Evolutionary conservation across 1,284 basidiomycete genomes (phyloP).

Genomic region (Irpex sp.): DNA sequence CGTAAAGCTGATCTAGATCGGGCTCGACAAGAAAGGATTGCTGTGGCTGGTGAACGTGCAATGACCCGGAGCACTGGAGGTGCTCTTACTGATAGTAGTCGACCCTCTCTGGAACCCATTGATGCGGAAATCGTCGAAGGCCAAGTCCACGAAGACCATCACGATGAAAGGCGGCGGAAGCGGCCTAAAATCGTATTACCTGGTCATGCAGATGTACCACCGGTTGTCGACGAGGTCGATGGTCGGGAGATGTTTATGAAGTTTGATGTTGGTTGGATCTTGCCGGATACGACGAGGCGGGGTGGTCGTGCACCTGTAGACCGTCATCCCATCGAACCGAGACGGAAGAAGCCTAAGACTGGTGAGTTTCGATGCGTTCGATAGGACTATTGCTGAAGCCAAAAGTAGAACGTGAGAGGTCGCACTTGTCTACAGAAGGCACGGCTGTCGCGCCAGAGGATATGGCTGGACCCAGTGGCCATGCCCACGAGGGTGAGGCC

Average conservation of each 20-base stretch:
- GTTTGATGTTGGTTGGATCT: slow-evolving; percentile 89
- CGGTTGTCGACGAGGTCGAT: slow-evolving; percentile 66
- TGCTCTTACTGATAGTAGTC: background rate
- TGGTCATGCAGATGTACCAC: slow-evolving; percentile 39
- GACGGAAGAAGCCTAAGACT: slow-evolving; percentile 50
- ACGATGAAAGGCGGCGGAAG: slow-evolving; percentile 9
- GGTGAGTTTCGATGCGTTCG: slow-evolving; percentile 34
- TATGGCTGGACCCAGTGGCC: slow-evolving; percentile 26
- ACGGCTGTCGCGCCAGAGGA: slow-evolving; percentile 48
- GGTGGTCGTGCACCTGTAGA: slow-evolving; percentile 47
- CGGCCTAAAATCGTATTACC: slow-evolving; percentile 22
- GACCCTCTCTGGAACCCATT: background rate
- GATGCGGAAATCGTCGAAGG: background rate
- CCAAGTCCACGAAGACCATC: background rate
- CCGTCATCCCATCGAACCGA: slow-evolving; percentile 34
- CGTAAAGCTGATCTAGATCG: slow-evolving; percentile 34
- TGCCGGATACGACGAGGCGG: slow-evolving; percentile 70
- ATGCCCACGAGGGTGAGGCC: background rate
- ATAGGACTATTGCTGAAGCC: background rate
- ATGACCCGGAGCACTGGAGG: slow-evolving; percentile 38
- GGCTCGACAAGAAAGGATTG: slow-evolving; percentile 19
- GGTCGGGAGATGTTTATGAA: slow-evolving; percentile 72
- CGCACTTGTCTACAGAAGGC: slow-evolving; percentile 47
- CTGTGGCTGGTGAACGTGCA: slow-evolving; percentile 40
- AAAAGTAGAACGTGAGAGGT: slow-evolving; percentile 37